Evolutionary conservation across 1,284 basidiomycete genomes (phyloP).

Genomic region (Vanrija sp.): DNA sequence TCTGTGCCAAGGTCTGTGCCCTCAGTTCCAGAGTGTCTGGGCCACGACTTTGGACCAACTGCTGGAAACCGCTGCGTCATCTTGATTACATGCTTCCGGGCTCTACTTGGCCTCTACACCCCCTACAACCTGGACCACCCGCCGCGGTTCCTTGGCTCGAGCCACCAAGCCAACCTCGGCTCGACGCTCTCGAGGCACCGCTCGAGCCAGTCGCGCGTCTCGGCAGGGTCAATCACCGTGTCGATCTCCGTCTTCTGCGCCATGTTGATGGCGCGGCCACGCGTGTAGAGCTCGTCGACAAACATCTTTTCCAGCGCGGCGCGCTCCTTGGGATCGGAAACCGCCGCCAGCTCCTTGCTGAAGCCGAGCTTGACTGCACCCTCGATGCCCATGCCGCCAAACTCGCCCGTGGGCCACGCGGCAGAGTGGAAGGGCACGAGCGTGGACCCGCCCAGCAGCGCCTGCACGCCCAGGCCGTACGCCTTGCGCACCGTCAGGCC

Average conservation of each 20-base stretch:
- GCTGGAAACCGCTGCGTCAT: too few species aligned
- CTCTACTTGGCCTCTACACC: too few species aligned
- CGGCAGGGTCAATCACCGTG: constrained; percentile 18
- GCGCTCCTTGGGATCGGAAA: constrained; percentile 7
- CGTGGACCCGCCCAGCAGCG: constrained; percentile 16
- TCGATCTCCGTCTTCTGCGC: constrained; percentile 19
- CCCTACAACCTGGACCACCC: too few species aligned
- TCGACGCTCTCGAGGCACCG: constrained; percentile 11
- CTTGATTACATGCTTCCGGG: too few species aligned
- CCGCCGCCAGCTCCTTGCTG: constrained; percentile 18
- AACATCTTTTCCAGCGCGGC: constrained; percentile 12
- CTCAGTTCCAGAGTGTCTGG: too few species aligned
- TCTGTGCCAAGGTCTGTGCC: too few species aligned
- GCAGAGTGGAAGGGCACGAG: constrained; percentile 11
- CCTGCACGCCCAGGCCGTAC: constrained; percentile 20
- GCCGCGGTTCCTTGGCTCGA: too few species aligned
- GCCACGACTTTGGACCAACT: too few species aligned
- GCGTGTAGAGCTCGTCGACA: constrained; percentile 17
- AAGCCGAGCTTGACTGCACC: constrained; percentile 20
- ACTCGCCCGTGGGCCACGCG: constrained; percentile 20
- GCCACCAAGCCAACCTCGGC: neutral
- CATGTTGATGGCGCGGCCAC: constrained; percentile 17
- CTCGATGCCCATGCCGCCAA: constrained; percentile 21
- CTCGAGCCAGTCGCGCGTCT: constrained; percentile 18
- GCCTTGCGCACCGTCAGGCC: constrained; percentile 19